Conservation (phyloP, 352 stramenopile genomes). For the Phytophthora idaei region DNA sequence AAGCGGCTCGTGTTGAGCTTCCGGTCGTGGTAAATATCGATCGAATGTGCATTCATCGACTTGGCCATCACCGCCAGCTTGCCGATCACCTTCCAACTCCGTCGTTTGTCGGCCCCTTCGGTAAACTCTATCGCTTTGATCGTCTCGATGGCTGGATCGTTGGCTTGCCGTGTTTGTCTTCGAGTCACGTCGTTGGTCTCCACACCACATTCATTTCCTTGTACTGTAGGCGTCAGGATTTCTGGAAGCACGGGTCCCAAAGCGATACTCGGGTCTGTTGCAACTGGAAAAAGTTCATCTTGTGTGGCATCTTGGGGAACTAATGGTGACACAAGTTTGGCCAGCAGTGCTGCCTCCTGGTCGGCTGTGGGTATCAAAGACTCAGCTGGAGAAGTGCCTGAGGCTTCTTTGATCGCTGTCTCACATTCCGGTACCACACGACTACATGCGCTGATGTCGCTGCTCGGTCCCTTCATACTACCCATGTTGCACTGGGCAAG, state of each 20-base stretch:
- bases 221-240: not conserved
- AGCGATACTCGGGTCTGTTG: not conserved
- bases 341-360: conserved; percentile 13
- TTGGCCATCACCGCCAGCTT: conserved; percentile 36
- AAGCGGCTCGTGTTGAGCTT: conserved; percentile 57
- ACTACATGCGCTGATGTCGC: conserved; percentile 21
- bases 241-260: conserved; percentile 18
- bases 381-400: not conserved
- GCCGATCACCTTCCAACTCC: conserved; percentile 38
- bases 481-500: conserved; percentile 14
- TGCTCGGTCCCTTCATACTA: conserved; percentile 31
- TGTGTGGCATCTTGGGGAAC: conserved; percentile 4
- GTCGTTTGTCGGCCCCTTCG: not conserved
- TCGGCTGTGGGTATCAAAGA: not conserved
- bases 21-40: conserved; percentile 85
- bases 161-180: not conserved
- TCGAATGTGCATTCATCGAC: conserved; percentile 47
- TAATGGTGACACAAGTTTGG: conserved; percentile 23
- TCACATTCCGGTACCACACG: conserved; percentile 29
- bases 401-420: conserved; percentile 15
- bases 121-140: conserved; percentile 17
- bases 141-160: conserved; percentile 15
- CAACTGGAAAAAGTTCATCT: not conserved
- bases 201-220: not conserved
- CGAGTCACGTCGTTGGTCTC: not conserved